Evolutionary conservation across 768 basidiomycete genomes (phyloP).

Genomic region (Pisolithus microcarpus): DNA sequence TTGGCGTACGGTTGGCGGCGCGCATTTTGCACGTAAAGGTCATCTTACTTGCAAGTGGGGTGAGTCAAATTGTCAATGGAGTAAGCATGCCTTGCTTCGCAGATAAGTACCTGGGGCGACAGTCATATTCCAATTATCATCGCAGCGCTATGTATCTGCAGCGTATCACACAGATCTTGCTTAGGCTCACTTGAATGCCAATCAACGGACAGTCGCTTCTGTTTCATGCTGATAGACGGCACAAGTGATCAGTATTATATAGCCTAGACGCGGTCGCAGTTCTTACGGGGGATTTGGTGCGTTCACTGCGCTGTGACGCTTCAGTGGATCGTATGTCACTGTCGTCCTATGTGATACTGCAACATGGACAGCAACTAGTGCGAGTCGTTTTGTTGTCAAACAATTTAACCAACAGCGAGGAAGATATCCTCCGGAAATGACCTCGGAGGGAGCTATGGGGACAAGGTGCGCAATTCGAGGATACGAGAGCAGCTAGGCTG

Average conservation of each 20-base stretch:
- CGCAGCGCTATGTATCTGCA: conserved; percentile 42
- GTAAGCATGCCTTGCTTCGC: background rate
- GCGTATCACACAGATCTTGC: background rate
- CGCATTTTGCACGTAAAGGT: no score
- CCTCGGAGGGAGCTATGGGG: conserved; percentile 57
- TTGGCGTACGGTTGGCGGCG: no score
- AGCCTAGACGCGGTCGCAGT: conserved; percentile 55
- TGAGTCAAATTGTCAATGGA: no score
- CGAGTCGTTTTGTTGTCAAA: conserved; percentile 42
- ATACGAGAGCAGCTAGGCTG: background rate
- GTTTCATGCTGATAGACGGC: conserved; percentile 35
- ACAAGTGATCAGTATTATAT: conserved; percentile 41
- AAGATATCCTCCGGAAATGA: conserved; percentile 68
- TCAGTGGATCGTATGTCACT: conserved; percentile 29
- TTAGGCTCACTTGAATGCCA: conserved; percentile 4
- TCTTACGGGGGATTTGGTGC: conserved; percentile 27
- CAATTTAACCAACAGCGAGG: background rate
- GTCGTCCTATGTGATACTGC: conserved; percentile 48
- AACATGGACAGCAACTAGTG: conserved; percentile 43
- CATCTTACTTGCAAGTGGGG: no score
- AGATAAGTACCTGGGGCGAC: conserved; percentile 87
- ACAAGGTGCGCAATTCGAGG: conserved; percentile 42
- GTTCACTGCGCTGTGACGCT: conserved; percentile 47
- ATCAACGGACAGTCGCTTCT: conserved; percentile 23
- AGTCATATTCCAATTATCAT: conserved; percentile 64